A percentile compares a stretch with the other conserved stretches of the same genome.
These are phyloP conservation scores for Nitzschia putrida DNA, from an alignment of 108 stramenopile species.

Conservation along the genomic window DNA sequence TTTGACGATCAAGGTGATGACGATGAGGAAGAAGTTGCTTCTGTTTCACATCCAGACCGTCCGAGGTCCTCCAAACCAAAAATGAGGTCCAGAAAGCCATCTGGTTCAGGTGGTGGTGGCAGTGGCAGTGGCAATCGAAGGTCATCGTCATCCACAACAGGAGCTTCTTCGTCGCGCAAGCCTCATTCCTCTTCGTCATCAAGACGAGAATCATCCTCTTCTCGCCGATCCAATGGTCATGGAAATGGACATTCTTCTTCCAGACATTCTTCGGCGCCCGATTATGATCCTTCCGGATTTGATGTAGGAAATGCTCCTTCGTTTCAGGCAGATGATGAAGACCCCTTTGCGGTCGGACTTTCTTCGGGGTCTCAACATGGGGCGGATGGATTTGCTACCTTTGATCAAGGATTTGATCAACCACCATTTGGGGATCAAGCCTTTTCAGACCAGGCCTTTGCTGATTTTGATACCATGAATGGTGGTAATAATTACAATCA, in stretches of 20 bases:
- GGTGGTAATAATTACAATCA: not conserved
- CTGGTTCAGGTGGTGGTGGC: not conserved
- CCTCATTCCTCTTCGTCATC: not conserved
- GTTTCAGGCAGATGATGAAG: not conserved
- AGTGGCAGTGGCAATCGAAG: not conserved
- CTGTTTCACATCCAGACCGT: not conserved
- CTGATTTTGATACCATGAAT: constrained; percentile 1
- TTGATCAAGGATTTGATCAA: constrained; percentile 1
- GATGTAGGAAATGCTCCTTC: not conserved
- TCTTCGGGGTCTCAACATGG: not conserved
- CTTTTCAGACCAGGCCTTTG: not conserved
- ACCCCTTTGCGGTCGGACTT: not conserved
- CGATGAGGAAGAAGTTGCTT: constrained; percentile 2
- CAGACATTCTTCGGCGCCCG: too few species aligned
- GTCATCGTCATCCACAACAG: not conserved
- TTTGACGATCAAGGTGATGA: constrained; percentile 17
- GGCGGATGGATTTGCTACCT: constrained; percentile 1
- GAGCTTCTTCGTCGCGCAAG: not conserved
- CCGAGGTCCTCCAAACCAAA: too few species aligned
- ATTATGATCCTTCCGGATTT: too few species aligned
- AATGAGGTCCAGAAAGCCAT: too few species aligned
- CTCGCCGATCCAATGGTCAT: too few species aligned
- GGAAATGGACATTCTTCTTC: too few species aligned
- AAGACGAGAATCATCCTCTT: not conserved
- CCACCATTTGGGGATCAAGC: not conserved